Evolutionary conservation across 2,329 filamentous ascomycete species (phyloP).

Genomic region (Trichoderma guizhouense): DNA sequence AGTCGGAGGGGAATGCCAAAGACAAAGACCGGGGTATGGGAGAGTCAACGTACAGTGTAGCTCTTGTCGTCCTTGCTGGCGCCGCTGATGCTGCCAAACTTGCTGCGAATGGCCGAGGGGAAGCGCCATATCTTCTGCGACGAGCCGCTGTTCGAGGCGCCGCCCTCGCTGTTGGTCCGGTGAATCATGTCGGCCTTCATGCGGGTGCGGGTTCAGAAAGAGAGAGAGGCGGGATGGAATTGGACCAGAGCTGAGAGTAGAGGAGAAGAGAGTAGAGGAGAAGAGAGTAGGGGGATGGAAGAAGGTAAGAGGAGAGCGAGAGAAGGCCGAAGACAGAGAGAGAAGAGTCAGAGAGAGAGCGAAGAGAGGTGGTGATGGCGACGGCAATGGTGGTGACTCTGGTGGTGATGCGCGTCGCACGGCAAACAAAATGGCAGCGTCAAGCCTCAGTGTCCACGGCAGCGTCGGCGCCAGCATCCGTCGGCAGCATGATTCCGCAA

Average conservation of each 20-base stretch:
- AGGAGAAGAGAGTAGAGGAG: not conserved
- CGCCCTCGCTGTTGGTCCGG: slow-evolving; percentile 31
- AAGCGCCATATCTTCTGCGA: slow-evolving; percentile 25
- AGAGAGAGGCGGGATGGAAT: not conserved
- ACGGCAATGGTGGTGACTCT: not conserved
- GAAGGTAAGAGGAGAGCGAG: not conserved
- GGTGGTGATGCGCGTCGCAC: not conserved
- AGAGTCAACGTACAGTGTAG: slow-evolving; percentile 19
- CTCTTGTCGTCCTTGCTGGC: slow-evolving; percentile 23
- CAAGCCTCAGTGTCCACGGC: slow-evolving; percentile 20
- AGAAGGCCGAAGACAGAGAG: no score
- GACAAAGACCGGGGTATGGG: not conserved
- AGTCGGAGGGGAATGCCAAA: not conserved
- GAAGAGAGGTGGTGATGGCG: not conserved
- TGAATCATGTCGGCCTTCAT: slow-evolving; percentile 27
- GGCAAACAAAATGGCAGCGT: not conserved
- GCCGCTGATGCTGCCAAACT: slow-evolving; percentile 23
- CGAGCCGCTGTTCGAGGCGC: slow-evolving; percentile 18
- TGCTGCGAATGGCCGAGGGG: slow-evolving; percentile 23
- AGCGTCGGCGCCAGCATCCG: slow-evolving; percentile 19
- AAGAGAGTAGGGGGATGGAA: not conserved
- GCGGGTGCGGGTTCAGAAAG: not conserved
- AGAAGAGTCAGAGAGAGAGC: not conserved
- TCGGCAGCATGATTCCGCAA: slow-evolving; percentile 19
- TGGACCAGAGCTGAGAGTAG: not conserved